phyloP scores from a whole-genome alignment of 805 yeast genomes.

The Hanseniaspora singularis region DNA sequence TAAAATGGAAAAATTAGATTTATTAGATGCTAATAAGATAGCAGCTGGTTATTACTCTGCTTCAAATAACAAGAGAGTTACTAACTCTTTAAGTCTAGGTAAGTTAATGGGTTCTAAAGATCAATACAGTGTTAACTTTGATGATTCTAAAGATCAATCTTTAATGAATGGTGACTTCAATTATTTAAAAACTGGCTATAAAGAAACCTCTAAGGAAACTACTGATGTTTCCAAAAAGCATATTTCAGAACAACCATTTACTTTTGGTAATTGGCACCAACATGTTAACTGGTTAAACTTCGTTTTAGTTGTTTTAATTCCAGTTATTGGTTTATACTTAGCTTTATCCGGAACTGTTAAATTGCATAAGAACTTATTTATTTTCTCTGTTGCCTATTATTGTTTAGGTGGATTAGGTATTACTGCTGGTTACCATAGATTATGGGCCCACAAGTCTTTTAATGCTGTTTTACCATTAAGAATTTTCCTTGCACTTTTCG shows the following conservation, averaged over 20 bases:
- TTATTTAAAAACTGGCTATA: slow-evolving; percentile 4
- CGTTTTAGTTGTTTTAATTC: slow-evolving; percentile 50
- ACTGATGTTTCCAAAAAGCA: slow-evolving; percentile 32
- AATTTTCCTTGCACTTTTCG: slow-evolving; percentile 59
- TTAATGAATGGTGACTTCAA: slow-evolving; percentile 32
- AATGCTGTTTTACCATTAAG: slow-evolving; percentile 50
- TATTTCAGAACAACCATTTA: slow-evolving; percentile 72
- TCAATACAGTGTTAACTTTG: slow-evolving; percentile 52
- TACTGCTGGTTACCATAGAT: slow-evolving; percentile 76
- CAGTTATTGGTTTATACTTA: slow-evolving; percentile 40
- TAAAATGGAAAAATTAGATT: slow-evolving; percentile 35
- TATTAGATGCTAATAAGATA: slow-evolving; percentile 59
- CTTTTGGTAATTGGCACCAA: slow-evolving; percentile 53
- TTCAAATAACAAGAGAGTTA: slow-evolving; percentile 52
- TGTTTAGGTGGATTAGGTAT: slow-evolving; percentile 57
- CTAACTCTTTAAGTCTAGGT: slow-evolving; percentile 75
- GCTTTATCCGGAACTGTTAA: slow-evolving; percentile 35
- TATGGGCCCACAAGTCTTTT: slow-evolving; percentile 67
- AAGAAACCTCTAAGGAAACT: slow-evolving; percentile 27
- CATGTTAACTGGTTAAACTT: slow-evolving; percentile 73
- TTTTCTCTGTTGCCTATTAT: slow-evolving; percentile 42
- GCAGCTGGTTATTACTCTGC: slow-evolving; percentile 47
- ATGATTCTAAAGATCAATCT: slow-evolving; percentile 31
- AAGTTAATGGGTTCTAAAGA: slow-evolving; percentile 70
- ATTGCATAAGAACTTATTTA: slow-evolving; percentile 37